Base-by-base conservation (phyloP, 2,329 filamentous ascomycete species). In the Neofusicoccum kwambonambiense region DNA sequence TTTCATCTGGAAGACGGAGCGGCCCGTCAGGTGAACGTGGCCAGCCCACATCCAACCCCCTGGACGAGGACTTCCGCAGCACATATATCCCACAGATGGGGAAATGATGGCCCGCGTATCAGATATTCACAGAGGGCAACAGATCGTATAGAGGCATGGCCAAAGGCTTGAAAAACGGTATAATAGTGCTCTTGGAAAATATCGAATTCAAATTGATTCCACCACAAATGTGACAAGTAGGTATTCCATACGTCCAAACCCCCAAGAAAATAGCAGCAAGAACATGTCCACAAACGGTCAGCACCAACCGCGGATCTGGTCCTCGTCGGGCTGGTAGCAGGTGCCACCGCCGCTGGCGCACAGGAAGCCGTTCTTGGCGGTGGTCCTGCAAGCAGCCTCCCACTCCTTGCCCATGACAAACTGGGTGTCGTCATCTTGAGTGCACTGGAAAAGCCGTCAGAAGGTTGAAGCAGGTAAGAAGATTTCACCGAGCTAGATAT, bases 271-370 rank as follows among this genome's bases (percentile, higher is more conserved):
- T 11, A 27, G 27, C 5, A 27, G 27, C 27, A 31, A 49, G 45
- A 13, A 45, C 6, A 45, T 4, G 1, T 22, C 17, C 17, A n/a
- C 2, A 15, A 9, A n/a, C 3, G 1, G 11, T 41, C n/a, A 39
- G 51, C 51, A 56, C 51, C 51, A 56, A 34, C 51, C 51, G 17
- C 39, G 51, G n/a, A 56, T 42, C 35, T 56, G 34, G 34, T 39
- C 34, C 17, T 12, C 12, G n/a, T 56, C 51, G 35, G 34, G 17
- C 17, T 39, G 35, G 19, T 13, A 51, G 49, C 49, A 51, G 19
- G 49, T 51, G 31, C 49, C 49, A 15, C 9, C 13, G 27, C 49
- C 49, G 22, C 22, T 31, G 17, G 51, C 39, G 19, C 51, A 56
- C 51, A 6, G 34, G 13, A 56, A 56, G 6, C 51, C 51, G 3